These are phyloP conservation scores for Papiliotrema fonsecae DNA, from an alignment of 1,284 basidiomycete genomes.

Conservation along the genomic window DNA sequence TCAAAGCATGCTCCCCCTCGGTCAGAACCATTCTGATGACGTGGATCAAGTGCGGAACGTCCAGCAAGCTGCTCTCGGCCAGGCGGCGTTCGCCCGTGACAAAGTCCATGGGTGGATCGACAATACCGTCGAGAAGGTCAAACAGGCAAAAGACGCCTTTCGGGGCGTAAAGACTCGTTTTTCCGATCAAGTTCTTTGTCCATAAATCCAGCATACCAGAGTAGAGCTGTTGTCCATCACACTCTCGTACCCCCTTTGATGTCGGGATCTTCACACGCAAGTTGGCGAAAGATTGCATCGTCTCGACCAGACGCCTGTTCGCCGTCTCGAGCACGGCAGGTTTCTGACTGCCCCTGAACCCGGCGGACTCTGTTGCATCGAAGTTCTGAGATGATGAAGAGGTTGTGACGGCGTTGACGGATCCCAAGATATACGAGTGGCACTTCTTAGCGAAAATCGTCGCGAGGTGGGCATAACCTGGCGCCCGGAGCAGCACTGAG, in stretches of 20 bases:
- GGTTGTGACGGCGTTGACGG: constrained; percentile 49
- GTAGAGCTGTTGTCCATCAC: constrained; percentile 47
- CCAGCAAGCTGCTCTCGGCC: constrained; percentile 36
- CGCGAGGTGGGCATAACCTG: constrained; percentile 50
- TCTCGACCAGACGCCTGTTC: constrained; percentile 51
- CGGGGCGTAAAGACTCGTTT: constrained; percentile 52
- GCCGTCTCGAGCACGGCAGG: constrained; percentile 53
- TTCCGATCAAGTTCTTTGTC: constrained; percentile 49
- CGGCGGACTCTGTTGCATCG: constrained; percentile 51
- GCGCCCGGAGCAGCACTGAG: constrained; percentile 45
- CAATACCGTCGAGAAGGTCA: constrained; percentile 47
- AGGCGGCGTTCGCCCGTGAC: constrained; percentile 15
- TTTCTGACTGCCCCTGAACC: constrained; percentile 50
- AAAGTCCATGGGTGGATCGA: constrained; percentile 39
- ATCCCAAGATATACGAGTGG: constrained; percentile 50
- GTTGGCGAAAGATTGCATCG: constrained; percentile 48
- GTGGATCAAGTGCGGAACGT: constrained; percentile 49
- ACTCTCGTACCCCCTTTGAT: constrained; percentile 32
- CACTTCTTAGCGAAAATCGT: constrained; percentile 49
- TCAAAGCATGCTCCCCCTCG: constrained; percentile 52
- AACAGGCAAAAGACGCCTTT: constrained; percentile 51
- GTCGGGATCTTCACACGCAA: constrained; percentile 34
- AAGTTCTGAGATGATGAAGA: constrained; percentile 46
- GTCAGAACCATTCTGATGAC: constrained; percentile 49
- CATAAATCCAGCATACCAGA: constrained; percentile 50